Evolutionary conservation across 192 early-diverging fungal species (phyloP), one percentile per base, ranked within the genome.

Genomic region (Coemansia sp.): DNA sequence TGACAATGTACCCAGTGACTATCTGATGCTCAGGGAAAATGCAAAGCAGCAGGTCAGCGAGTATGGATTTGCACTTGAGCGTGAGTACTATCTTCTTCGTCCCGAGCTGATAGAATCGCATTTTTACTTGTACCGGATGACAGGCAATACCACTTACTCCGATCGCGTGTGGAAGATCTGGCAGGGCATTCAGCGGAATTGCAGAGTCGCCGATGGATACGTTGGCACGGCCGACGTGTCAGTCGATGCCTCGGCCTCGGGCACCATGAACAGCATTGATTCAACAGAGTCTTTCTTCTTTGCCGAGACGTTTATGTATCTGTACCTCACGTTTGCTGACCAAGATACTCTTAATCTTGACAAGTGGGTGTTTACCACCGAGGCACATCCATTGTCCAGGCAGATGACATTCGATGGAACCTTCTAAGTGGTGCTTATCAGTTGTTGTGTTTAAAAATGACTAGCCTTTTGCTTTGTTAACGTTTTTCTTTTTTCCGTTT

Each of bases 291-390:
- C 89, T 51, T 97, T 94, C 83, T 93, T 96, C 73, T 86, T 92
- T 59, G 95, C 92, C 5, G 96, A 98, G 72, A 96, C 95, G 16
- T 84, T 98, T 67, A 92, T 93, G 72, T 98, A 98, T 71, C 75
- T 94, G 22, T 98, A 93, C 72, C 77, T 98, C 63, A 87, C 92
- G 18, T 96, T 94, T 72, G 85, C 84, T 32, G 80, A 90, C 56
- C 84, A 90, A 31, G 75, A 88, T 71, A 63, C 78, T 2, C 76
- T 93, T 56, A 85, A 87, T 7, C 81, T 96, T 14, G 90, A 93
- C 67, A 63, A 91, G 68, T 94, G 88, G 82, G 93, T 97, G 5
- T 93, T 97, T 75, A 98, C 96, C 49, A 98, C 96, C 4, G 96
- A 96, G 79, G 95, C 94, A 10, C 96, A 96, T 71, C 94, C 93